A percentile compares a stretch with the other conserved stretches of the same genome.
Conservation (phyloP, 805 yeast genomes). For the Spathaspora arborariae region DNA sequence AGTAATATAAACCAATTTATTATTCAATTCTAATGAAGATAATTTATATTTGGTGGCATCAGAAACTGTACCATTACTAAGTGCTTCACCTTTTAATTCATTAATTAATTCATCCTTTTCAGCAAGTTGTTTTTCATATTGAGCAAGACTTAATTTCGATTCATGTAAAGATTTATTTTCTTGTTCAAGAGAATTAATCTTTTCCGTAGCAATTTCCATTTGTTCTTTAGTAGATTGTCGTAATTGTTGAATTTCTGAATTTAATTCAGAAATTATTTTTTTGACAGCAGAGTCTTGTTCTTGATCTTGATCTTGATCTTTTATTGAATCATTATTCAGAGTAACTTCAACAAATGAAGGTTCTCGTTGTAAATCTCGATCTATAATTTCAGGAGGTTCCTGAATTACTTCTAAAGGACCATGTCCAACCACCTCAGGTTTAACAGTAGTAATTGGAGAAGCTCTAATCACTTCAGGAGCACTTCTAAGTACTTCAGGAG, state of each 20-base stretch:
- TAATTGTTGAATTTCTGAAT: conserved; percentile 28
- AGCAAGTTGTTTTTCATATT: conserved; percentile 14
- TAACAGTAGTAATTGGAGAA: conserved; percentile 20
- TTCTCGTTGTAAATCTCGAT: too few species aligned
- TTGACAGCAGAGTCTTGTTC: conserved; percentile 12
- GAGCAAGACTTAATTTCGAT: conserved; percentile 6
- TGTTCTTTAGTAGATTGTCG: conserved; percentile 38
- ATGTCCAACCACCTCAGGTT: neutral
- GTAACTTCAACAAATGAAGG: neutral
- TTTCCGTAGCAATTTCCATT: conserved; percentile 54
- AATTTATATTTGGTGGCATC: conserved; percentile 35
- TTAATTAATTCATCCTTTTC: conserved; percentile 30
- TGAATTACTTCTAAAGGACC: neutral
- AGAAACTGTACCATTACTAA: conserved; percentile 22
- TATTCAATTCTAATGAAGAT: conserved; percentile 40
- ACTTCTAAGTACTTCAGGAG: neutral
- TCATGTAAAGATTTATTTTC: conserved; percentile 19
- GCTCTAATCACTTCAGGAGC: conserved; percentile 29
- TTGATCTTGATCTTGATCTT: neutral
- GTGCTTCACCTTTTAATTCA: conserved; percentile 26
- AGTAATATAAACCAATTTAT: conserved; percentile 41
- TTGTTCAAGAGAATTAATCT: conserved; percentile 46
- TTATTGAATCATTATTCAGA: too few species aligned
- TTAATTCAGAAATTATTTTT: conserved; percentile 28
- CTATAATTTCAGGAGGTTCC: too few species aligned